A percentile compares a stretch with the other conserved stretches of the same genome.
phyloP scores from a whole-genome alignment of 805 yeast genomes.

The Lachancea fermentati region DNA sequence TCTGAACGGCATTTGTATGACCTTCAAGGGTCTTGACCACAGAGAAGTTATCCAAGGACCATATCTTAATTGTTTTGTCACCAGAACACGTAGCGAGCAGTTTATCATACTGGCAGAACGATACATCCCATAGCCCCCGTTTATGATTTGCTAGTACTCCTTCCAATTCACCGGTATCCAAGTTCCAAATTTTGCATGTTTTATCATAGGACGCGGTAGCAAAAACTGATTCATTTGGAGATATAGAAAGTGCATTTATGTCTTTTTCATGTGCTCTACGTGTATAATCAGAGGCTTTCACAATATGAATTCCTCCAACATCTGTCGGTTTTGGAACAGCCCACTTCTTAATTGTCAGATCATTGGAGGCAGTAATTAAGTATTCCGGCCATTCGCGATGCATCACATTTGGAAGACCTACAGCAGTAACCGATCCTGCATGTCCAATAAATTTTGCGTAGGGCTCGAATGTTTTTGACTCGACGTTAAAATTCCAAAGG shows the following conservation, averaged over 20 bases:
- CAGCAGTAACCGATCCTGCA: conserved; percentile 78
- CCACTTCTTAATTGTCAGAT: conserved; percentile 85
- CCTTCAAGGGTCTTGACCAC: conserved; percentile 87
- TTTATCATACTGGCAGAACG: conserved; percentile 76
- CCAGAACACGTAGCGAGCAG: conserved; percentile 81
- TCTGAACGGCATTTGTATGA: conserved; percentile 86
- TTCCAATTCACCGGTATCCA: conserved; percentile 77
- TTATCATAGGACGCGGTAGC: conserved; percentile 96
- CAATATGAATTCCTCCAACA: conserved; percentile 23
- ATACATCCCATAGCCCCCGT: conserved; percentile 91
- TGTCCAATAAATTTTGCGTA: conserved; percentile 79
- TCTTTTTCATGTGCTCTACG: conserved; percentile 96
- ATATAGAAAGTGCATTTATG: conserved; percentile 79
- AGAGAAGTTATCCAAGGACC: conserved; percentile 77
- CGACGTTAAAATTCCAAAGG: conserved; percentile 66
- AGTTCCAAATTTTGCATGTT: conserved; percentile 83
- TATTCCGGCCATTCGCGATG: conserved; percentile 50
- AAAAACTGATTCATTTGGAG: conserved; percentile 84
- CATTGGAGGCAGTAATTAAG: conserved; percentile 76
- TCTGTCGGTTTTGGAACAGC: conserved; percentile 49
- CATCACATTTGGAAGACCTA: conserved; percentile 60
- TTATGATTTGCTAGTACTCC: conserved; percentile 86
- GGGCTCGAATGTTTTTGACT: conserved; percentile 34
- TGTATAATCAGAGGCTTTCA: conserved; percentile 74
- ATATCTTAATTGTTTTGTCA: conserved; percentile 81